phyloP scores from a whole-genome alignment of 441 rosid species.

The Aleurites moluccanus region DNA sequence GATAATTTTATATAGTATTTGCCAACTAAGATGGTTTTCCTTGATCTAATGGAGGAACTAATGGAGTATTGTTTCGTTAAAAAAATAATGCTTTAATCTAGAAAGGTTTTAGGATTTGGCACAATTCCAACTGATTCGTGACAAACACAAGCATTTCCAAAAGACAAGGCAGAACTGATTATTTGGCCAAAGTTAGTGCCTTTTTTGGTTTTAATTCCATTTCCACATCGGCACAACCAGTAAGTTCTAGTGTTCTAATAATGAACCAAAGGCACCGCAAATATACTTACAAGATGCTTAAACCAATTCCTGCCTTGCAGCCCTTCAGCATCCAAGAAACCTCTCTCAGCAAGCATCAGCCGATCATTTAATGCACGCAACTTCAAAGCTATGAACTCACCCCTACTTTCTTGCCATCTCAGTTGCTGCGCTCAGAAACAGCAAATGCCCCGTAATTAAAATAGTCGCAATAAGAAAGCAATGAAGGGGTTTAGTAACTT shows the following conservation, averaged over 20 bases:
- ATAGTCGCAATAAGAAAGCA: not conserved
- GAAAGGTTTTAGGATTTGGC: not conserved
- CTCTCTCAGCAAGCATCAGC: conserved; percentile 90
- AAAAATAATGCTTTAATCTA: not conserved
- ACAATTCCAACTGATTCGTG: not conserved
- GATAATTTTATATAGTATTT: not conserved
- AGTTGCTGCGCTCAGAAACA: conserved; percentile 44
- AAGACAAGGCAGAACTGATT: too few species aligned
- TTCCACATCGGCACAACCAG: too few species aligned
- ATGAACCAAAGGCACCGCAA: not conserved
- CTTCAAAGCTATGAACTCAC: conserved; percentile 34
- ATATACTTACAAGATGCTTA: conserved; percentile 80
- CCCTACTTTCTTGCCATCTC: conserved; percentile 31
- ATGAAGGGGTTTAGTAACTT: not conserved
- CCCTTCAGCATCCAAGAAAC: conserved; percentile 80
- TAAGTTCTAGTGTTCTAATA: too few species aligned
- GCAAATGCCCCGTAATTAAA: not conserved
- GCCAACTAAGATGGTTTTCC: not conserved
- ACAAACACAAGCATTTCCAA: too few species aligned
- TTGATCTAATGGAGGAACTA: not conserved
- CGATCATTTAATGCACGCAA: conserved; percentile 74
- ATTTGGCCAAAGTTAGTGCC: not conserved
- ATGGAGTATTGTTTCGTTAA: not conserved
- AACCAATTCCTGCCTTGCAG: conserved; percentile 77
- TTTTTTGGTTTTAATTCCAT: not conserved